Base-by-base conservation (phyloP, 2,329 filamentous ascomycete species). In the Polytolypa hystricis region DNA sequence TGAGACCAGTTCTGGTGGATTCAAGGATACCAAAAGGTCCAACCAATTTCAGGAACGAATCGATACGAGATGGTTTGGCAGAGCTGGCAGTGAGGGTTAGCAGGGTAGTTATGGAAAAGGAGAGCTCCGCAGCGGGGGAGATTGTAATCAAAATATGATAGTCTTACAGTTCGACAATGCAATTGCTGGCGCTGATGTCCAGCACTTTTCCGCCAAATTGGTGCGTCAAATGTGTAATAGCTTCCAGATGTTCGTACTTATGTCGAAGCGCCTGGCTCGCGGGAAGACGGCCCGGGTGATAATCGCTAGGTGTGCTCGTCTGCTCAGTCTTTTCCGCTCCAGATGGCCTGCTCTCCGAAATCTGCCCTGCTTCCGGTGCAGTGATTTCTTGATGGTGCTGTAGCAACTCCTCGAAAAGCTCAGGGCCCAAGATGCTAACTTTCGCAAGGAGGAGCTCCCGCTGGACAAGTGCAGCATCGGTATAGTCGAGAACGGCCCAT, bases 401-500 rank as follows among this genome's bases (percentile, higher is more conserved):
- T 47, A 95, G 77, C 39, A 98, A 74, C 66, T 98, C 91, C 66
- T 96, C 89, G 52, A 95, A 98, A 66, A 94, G 95, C 69, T 98
- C 91, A 4, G 91, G 91, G 1, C 91, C 91, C 25, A 98, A 74
- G 43, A 93, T 94, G 61, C 89, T 93, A 64, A 98, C 76, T 71
- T 98, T 98, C 52, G 91, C 89, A 25, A 98, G 77, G 6, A 98
- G 74, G 19, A 98, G 72, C 64, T 98, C 91, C 44, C 91, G 81
- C 73, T 98, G 91, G 14, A 98, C 91, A 16, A 98, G 77, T 2
- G 91, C 84, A 4, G 91, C 80, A 43, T 78, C 74, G 41, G 87
- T 96, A 66, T 98, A 98, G 65, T 98, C 91, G 40, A 98, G 69
- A 21, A 98, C 91, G 36, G 91, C 91, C 91, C 91, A 98, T 41